Base-by-base conservation (phyloP, 768 basidiomycete genomes). In the Sistotremastrum niveocremeum region DNA sequence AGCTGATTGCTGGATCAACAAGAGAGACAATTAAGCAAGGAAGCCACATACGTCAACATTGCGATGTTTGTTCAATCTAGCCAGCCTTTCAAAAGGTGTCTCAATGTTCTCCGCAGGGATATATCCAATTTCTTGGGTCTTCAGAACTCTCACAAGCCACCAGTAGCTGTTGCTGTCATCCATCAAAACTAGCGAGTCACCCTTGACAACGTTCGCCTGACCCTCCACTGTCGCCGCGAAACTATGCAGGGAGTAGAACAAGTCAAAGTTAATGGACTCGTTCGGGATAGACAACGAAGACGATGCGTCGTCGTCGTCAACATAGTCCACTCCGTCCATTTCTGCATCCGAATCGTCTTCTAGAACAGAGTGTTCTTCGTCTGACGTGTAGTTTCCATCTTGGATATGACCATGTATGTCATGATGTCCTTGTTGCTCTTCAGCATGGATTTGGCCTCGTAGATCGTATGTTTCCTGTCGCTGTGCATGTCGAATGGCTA, bases 61-160 rank as follows among this genome's bases (percentile, higher is more conserved):
- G 32, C 93, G 74, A 58, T 95, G 90, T 60, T 97, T 97, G 68
- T 99, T 98, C 46, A 98, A 71, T 47, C 95, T 70, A 0, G 95
- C 95, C 5, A 98, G 74, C 34, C 95, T 76, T 60, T 99, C 95
- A 56, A 90, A 95, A 0, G 95, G 95, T 0, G 95, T 99, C 62
- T 99, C 95, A 53, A 99, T 97, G 61, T 97, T 98, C 66, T 99
- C 95, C 0, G 95, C 95, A 11, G 95, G 95, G 42, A 99, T 98
- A 62, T 99, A 99, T 0, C 95, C 95, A 10, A 99, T 89, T 57
- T 95, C 91, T 63, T 97, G 91, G 6, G 94, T 97, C 68, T 97
- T 98, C 52, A 99, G 79, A 6, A 99, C 95, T 41, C 91, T 79
- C 6, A 99, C 94, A 42, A 98, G 84, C 95, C 95, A 98, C 95